Base-by-base conservation (phyloP, 2,329 filamentous ascomycete species). In the Pseudogymnoascus sp. region DNA sequence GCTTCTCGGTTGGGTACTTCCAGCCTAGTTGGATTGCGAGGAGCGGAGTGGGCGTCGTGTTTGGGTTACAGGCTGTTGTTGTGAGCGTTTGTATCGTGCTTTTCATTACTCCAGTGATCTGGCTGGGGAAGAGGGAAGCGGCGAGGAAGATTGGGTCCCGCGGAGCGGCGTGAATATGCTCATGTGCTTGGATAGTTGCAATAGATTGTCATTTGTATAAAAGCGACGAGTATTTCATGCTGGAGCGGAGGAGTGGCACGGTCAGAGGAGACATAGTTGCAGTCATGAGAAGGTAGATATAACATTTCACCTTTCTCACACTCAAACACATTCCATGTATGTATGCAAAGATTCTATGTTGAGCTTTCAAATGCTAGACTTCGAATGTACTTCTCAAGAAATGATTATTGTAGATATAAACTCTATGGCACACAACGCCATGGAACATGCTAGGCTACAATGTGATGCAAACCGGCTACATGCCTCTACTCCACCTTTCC, bases 1-100 rank as follows among this genome's bases (percentile, higher is more conserved):
- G 75, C 1, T 76, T 76, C 37, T 69, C 72, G 0, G 74, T 76
- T 19, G 73, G 40, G 21, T 56, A 56, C 17, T 56, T 56, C 50
- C 50, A 56, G 29, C 50, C 29, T 3, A 56, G 50, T 33, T 33
- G 2, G 61, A 70, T 31, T 67, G 68, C 61, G 75, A 72, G 73
- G 70, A 69, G 44, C 71, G 73, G 40, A 70, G 75, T 2, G 67
- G 70, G 50, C 56, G 63, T 61, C 62, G 50, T 56, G 6, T 33
- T 56, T 33, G 50, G 50, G 1, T 33, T 56, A 10, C 50, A 56
- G 11, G 29, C 50, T 4, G 50, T 56, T 33, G 50, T 33, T 33
- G 50, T 33, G 29, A 21, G 50, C 11, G 50, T 56, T 15, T 56
- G 50, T 15, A 56, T 56, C 1, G 50, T 56, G 17, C 50, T 56